Base-by-base conservation (phyloP, 768 basidiomycete genomes). In the Kwoniella dejecticola region DNA sequence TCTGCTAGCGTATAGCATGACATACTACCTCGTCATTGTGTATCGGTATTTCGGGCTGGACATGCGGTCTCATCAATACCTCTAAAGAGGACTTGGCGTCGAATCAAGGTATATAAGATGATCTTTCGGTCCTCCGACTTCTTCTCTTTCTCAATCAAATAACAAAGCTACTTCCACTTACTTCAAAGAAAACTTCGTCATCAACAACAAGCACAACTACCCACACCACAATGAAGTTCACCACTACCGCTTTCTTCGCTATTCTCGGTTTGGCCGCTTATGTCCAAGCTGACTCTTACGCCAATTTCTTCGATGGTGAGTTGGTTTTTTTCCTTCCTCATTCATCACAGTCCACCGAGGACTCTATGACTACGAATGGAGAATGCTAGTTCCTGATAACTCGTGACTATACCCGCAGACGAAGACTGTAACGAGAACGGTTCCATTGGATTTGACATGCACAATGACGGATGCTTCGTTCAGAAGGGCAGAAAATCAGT, bases 231-330 rank as follows among this genome's bases (percentile, higher is more conserved):
- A 63, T 63, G 62, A 57, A 58, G 49, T 63, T 57, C 55, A 52
- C 38, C 58, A 42, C 48, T 44, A 36, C 48, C 27, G 29, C 62
- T 41, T 38, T 59, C 40, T 52, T 58, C 17, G 57, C 58, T 17
- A 17, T 62, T 10, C 21, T 57, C 12, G 50, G 50, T 19, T 36
- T 59, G 29, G 57, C 57, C 45, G 27, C 46, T 41, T 38, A 42
- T n/a, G 57, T 52, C 52, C 47, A 49, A 42, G 63, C 63, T 11
- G 57, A 60, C 57, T 59, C 49, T 45, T 64, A 50, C 57, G 63
- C 63, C 57, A 64, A 64, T 45, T 64, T 64, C 63, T 64, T 59
- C 24, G 23, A 33, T 50, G 63, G 63, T 64, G 33, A 59, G 57
- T 53, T n/a, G n/a, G n/a, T n/a, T n/a, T n/a, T n/a, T n/a, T n/a